A percentile compares a stretch with the other conserved stretches of the same genome.
Evolutionary conservation across 2,329 filamentous ascomycete genomes (phyloP).

Genomic region (Fusarium miscanthi): DNA sequence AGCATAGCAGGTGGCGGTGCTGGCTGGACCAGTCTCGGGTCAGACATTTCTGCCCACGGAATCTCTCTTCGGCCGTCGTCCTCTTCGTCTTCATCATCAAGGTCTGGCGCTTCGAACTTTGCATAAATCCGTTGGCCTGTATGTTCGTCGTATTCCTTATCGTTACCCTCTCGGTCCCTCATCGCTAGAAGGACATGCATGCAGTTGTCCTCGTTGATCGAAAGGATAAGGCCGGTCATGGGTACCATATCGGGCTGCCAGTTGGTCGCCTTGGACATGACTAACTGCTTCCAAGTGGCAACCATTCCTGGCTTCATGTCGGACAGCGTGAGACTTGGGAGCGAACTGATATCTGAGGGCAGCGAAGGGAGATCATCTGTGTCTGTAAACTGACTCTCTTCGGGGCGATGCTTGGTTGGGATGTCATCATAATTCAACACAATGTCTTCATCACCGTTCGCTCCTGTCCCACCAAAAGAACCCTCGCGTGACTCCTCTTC

Average conservation of each 20-base stretch:
- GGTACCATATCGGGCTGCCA: conserved; percentile 74
- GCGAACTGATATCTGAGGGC: conserved; percentile 64
- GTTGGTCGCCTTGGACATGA: conserved; percentile 69
- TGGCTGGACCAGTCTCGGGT: conserved; percentile 71
- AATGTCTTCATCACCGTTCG: conserved; percentile 44
- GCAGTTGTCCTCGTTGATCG: conserved; percentile 60
- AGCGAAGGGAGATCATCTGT: conserved; percentile 72
- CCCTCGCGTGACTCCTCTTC: conserved; percentile 16
- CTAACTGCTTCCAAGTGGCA: conserved; percentile 74
- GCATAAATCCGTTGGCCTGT: conserved; percentile 80
- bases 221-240: conserved; percentile 75
- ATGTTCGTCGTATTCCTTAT: conserved; percentile 71
- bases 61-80: conserved; percentile 72
- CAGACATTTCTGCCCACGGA: conserved; percentile 71
- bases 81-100: conserved; percentile 66
- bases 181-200: conserved; percentile 75
- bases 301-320: conserved; percentile 69
- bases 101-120: conserved; percentile 79
- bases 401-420: conserved; percentile 47
- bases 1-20: conserved; percentile 45
- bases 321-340: conserved; percentile 62
- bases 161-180: conserved; percentile 70
- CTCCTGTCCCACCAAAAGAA: not conserved
- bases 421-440: conserved; percentile 56
- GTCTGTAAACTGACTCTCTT: conserved; percentile 59